Base-by-base conservation (phyloP, 495 filamentous ascomycete genomes). In the Copromyces sp. region DNA sequence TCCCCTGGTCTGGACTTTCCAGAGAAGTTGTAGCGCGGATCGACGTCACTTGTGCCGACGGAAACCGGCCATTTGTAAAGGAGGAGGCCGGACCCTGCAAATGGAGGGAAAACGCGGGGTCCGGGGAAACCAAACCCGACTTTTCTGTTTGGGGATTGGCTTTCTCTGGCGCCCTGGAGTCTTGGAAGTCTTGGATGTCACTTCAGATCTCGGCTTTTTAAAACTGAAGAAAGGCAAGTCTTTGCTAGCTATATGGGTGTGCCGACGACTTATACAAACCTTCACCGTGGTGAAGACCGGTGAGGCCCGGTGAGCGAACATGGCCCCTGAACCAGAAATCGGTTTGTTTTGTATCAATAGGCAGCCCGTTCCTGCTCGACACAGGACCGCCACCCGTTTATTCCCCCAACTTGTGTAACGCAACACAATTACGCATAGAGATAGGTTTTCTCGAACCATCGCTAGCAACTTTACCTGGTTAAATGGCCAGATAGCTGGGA, bases 41-140 rank as follows among this genome's bases (percentile, higher is more conserved):
- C 74, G 72, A 81, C 78, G 79, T 80, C 79, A 81, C 75, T 78
- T 81, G 77, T 76, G 78, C 79, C 79, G 79, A 81, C 45, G 76
- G 70, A 81, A 81, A 74, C 76, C 79, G 79, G 41, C 45, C 65
- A 39, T 37, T 17, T 16, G 11, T 2, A 47, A 4, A 20, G 44
- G 44, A 20, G n/a, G n/a, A 47, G 44, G n/a, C 44, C 44, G n/a
- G 47, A 59, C 47, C n/a, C 20, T 53, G 45, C 45, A 37, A 61
- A 61, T 61, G 53, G 29, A 32, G 29, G n/a, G 1, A 35, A 70
- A 70, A 45, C 39, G 69, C 39, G 39, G n/a, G n/a, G n/a, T n/a
- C n/a, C n/a, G n/a, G 39, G 42, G 42, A 70, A 70, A 32, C 2
- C 16, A 32, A 70, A 35, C 20, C 12, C 14, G 38, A 59, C 39